These are phyloP conservation scores for Myriosclerotinia duriaeana DNA, from an alignment of 2,329 filamentous ascomycete genomes.

Conservation along the genomic window DNA sequence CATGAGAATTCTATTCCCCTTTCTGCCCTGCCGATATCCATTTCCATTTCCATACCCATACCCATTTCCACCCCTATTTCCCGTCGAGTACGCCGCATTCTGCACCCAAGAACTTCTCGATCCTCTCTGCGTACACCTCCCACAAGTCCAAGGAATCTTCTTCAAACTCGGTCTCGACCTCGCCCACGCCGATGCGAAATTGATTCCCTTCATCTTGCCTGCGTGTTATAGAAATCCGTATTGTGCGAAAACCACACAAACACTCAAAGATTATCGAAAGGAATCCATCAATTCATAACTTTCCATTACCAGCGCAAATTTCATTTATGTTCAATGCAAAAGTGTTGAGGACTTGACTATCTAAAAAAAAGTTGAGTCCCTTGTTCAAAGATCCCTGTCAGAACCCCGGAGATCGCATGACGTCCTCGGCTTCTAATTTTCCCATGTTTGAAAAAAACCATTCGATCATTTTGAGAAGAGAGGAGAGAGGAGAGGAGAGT, in stretches of 20 bases:
- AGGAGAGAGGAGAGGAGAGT: background rate
- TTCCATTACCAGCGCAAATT: background rate
- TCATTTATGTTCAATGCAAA: constrained; percentile 24
- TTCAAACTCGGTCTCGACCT: constrained; percentile 12
- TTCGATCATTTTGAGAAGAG: constrained; percentile 8
- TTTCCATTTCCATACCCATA: constrained; percentile 17
- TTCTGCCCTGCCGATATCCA: constrained; percentile 5
- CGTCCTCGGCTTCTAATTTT: constrained; percentile 21
- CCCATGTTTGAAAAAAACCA: constrained; percentile 18
- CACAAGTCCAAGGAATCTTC: constrained; percentile 35
- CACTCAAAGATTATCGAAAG: background rate
- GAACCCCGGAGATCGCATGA: constrained; percentile 24
- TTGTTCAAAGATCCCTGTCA: constrained; percentile 21
- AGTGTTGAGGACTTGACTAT: constrained; percentile 20
- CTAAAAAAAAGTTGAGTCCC: constrained; percentile 18
- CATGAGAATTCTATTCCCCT: constrained; percentile 23
- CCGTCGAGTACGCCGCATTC: constrained; percentile 15
- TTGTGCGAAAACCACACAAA: constrained; percentile 8
- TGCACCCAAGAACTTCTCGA: constrained; percentile 3
- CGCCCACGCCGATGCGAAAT: constrained; percentile 28
- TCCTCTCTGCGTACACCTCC: constrained; percentile 29
- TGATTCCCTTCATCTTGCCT: constrained; percentile 35
- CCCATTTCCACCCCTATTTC: constrained; percentile 22
- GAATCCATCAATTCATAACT: constrained; percentile 12
- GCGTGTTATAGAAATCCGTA: background rate